Evolutionary conservation across 176 grass and related monocot genomes (phyloP), one percentile per base, ranked within the genome.

Genomic region (Musa schizocarpa): DNA sequence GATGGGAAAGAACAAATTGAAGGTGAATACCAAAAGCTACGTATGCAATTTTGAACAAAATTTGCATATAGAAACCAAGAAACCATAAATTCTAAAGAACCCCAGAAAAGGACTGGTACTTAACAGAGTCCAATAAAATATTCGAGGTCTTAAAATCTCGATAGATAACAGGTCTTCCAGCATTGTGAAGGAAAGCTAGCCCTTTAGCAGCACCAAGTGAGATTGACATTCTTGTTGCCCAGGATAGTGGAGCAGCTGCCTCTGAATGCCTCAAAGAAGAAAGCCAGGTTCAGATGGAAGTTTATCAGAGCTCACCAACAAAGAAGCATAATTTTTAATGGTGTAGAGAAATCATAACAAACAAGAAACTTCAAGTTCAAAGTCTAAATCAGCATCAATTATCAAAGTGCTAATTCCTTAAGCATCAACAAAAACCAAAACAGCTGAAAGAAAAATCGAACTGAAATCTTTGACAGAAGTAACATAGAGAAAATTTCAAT

Each of bases 81-180:
- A 20, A 51, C 9, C 57, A 11, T 51, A 50, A 50, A 20, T 52
- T 17, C 17, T 50, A 27, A 79, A 20, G 17, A 67, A 64, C 19
- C 0, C 50, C 21, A 78, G 8, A 50, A 19, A 80, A 61, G 64
- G 13, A 57, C 78, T 51, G 84, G 16, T 68, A 67, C 85, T 82
- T 80, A 94, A 74, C 95, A 77, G 95, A 99, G 77, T 99, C 95
- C 66, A 99, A 76, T 76, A 99, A 90, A 85, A 99, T 99, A 88
- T 99, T 99, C 74, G 95, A 99, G 78, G 95, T 99, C 83, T 99
- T 99, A 78, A 99, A 99, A 89, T 99, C 95, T 74, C 95, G 83
- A 76, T 99, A 99, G 81, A 99, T 99, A 78, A 99, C 86, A 22
- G 95, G 88, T 77, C 81, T 94, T 87, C 89, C 86, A 43, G 95